These are phyloP conservation scores for Dianthus caryophyllus DNA, from an alignment of 148 eudicot species.

Conservation along the genomic window DNA sequence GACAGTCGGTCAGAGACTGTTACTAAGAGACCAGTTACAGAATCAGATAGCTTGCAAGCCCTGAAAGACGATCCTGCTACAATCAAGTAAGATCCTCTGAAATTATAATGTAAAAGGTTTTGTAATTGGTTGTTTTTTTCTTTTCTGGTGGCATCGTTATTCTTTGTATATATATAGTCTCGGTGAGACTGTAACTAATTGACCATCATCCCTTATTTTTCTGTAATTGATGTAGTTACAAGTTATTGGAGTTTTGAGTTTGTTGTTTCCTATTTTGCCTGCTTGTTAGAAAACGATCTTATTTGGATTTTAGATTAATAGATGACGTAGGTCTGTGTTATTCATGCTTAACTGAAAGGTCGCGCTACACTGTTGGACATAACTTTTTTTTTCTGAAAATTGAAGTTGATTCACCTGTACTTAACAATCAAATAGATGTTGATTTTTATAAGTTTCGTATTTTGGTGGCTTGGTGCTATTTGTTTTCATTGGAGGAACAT, in stretches of 20 bases:
- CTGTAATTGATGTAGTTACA: too few species aligned
- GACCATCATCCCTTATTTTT: too few species aligned
- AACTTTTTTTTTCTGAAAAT: too few species aligned
- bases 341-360: too few species aligned
- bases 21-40: constrained; percentile 34
- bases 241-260: too few species aligned
- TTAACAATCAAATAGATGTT: too few species aligned
- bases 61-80: constrained; percentile 80
- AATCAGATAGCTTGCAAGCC: constrained; percentile 46
- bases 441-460: background rate
- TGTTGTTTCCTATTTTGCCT: background rate
- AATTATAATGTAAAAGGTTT: background rate
- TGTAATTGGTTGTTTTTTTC: background rate
- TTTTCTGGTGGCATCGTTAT: background rate
- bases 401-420: too few species aligned
- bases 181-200: too few species aligned
- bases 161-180: background rate
- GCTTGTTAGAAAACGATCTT: background rate
- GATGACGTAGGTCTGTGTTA: too few species aligned
- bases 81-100: constrained; percentile 44
- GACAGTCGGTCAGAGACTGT: constrained; percentile 29
- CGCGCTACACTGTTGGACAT: too few species aligned
- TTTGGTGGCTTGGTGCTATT: constrained; percentile 7
- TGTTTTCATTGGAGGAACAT: constrained; percentile 3
- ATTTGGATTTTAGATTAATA: background rate